These are phyloP conservation scores for Endocladia muricata DNA, from an alignment of 31 red algal genomes.

Conservation along the genomic window DNA sequence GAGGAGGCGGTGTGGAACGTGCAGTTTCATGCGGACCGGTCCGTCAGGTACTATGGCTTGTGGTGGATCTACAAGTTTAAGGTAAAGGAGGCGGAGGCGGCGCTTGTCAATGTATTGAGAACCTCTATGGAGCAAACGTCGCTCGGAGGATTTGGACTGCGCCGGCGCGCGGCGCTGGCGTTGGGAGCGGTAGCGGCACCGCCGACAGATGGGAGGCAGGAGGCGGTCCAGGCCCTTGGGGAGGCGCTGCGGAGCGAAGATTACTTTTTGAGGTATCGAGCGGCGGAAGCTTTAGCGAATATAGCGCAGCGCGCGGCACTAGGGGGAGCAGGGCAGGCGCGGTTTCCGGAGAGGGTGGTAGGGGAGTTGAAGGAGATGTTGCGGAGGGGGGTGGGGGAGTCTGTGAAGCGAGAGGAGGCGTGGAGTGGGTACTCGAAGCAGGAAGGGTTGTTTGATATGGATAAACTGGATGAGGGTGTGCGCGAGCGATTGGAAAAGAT, in stretches of 20 bases:
- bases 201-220: constrained; percentile 39
- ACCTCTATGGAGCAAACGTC: constrained; percentile 57
- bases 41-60: constrained; percentile 86
- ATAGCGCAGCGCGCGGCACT: constrained; percentile 57
- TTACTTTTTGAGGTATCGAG: constrained; percentile 88
- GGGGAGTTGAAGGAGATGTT: constrained; percentile 49
- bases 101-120: constrained; percentile 75
- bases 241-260: constrained; percentile 53
- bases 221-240: constrained; percentile 31
- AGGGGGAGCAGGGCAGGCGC: not conserved
- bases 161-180: constrained; percentile 85
- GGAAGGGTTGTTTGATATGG: constrained; percentile 82
- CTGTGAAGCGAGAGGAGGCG: constrained; percentile 7
- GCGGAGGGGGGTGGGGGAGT: constrained; percentile 20
- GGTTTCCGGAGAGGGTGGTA: constrained; percentile 27
- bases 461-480: constrained; percentile 57
- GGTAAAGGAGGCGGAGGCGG: constrained; percentile 63
- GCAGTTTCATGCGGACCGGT: constrained; percentile 50
- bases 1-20: constrained; percentile 92
- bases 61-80: constrained; percentile 98
- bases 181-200: constrained; percentile 75
- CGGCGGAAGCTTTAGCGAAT: constrained; percentile 81
- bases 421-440: constrained; percentile 45
- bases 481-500: constrained; percentile 58
- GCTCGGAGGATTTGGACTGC: constrained; percentile 68